Conservation (phyloP, 495 filamentous ascomycete genomes). For the Extremus antarcticus region DNA sequence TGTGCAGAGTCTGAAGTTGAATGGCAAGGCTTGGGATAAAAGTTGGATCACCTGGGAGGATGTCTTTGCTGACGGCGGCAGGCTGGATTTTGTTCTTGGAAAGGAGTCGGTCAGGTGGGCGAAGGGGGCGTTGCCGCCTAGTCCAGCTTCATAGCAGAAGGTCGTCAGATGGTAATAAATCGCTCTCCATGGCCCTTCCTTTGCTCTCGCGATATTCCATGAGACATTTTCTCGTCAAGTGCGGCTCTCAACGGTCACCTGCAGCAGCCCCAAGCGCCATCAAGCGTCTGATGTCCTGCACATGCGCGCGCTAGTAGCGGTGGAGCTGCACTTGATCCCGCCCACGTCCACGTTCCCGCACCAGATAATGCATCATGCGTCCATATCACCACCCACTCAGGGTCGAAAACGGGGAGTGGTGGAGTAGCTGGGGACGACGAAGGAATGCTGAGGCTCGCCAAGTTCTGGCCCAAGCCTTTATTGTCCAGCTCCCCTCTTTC, state of each 20-base stretch:
- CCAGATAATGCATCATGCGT: too few species aligned
- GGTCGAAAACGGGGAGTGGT: too few species aligned
- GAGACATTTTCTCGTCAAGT: too few species aligned
- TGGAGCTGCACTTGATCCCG: neutral
- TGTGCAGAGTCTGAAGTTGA: slow-evolving; percentile 44
- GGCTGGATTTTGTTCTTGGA: slow-evolving; percentile 52
- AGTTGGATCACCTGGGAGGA: slow-evolving; percentile 56
- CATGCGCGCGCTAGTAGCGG: neutral
- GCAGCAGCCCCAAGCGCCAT: too few species aligned
- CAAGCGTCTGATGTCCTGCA: too few species aligned
- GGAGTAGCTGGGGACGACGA: neutral
- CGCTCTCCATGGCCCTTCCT: too few species aligned
- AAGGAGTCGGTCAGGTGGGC: slow-evolving; percentile 43
- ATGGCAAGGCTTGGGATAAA: slow-evolving; percentile 41
- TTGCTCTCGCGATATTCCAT: too few species aligned
- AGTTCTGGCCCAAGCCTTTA: too few species aligned
- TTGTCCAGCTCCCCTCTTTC: neutral
- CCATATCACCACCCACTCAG: too few species aligned
- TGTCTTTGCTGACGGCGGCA: slow-evolving; percentile 51
- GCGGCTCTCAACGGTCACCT: too few species aligned
- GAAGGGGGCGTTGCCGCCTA: slow-evolving; percentile 49
- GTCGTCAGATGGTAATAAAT: too few species aligned
- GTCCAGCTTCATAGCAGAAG: slow-evolving; percentile 30
- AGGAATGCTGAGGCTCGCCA: neutral
- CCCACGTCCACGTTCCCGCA: too few species aligned